A percentile compares a stretch with the other conserved stretches of the same genome.
Conservation (phyloP, 305 asterid species). For the Solanum chacoense region DNA sequence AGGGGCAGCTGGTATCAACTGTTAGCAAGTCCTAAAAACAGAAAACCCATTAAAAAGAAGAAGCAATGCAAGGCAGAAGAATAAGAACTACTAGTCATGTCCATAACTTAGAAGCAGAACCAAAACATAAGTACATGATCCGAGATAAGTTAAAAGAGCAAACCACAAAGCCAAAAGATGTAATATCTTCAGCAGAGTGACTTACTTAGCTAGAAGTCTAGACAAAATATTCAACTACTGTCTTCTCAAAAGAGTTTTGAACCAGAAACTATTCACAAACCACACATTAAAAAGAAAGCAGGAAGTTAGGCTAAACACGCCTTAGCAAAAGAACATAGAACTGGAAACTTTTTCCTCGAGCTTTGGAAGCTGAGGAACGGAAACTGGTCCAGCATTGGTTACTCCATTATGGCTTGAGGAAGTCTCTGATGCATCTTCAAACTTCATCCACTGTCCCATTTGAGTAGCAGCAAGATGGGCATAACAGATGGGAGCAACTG, state of each 20-base stretch:
- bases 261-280: neutral
- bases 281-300: neutral
- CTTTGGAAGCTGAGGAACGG: constrained; percentile 66
- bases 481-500: constrained; percentile 90
- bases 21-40: neutral
- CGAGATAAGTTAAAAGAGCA: neutral
- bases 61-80: neutral
- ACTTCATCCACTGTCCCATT: constrained; percentile 87
- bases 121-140: neutral
- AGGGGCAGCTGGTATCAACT: neutral
- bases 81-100: neutral
- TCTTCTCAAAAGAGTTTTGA: neutral
- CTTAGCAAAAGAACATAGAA: constrained; percentile 76
- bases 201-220: neutral
- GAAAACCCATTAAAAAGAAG: neutral
- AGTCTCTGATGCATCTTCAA: constrained; percentile 77
- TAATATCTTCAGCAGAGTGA: neutral
- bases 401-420: constrained; percentile 76
- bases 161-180: neutral
- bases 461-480: constrained; percentile 97
- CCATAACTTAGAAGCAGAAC: neutral
- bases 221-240: neutral
- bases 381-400: constrained; percentile 42
- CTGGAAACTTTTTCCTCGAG: constrained; percentile 54
- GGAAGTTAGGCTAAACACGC: neutral